Conservation (phyloP, 2,329 filamentous ascomycete species). For the Cytospora piceae region DNA sequence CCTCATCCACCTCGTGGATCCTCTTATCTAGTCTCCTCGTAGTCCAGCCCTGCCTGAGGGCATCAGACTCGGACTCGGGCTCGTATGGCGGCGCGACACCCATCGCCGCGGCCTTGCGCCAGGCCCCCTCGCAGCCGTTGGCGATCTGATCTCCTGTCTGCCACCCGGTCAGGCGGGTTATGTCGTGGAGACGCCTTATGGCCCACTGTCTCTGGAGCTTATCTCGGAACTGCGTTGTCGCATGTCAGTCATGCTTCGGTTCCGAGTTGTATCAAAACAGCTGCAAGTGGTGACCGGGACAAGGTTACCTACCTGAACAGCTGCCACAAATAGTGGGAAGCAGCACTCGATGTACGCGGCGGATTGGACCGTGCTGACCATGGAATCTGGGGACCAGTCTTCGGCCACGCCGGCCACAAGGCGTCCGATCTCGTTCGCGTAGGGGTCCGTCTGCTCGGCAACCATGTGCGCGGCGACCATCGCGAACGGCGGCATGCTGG, state of each 20-base stretch:
- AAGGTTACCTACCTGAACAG: conserved; percentile 61
- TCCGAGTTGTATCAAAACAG: background rate
- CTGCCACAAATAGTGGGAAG: conserved; percentile 85
- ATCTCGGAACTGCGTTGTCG: conserved; percentile 65
- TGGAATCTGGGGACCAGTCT: conserved; percentile 53
- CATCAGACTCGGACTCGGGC: conserved; percentile 41
- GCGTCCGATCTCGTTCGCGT: conserved; percentile 76
- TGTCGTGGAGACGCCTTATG: conserved; percentile 72
- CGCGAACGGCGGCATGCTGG: conserved; percentile 86
- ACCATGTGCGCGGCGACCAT: conserved; percentile 84
- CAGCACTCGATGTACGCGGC: conserved; percentile 81
- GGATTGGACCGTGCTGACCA: conserved; percentile 76
- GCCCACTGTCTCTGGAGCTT: conserved; percentile 76
- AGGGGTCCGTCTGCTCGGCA: conserved; percentile 70
- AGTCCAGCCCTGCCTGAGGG: conserved; percentile 43
- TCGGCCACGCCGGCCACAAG: conserved; percentile 75
- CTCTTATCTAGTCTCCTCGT: conserved; percentile 55
- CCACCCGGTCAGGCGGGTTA: conserved; percentile 84
- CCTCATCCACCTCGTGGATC: conserved; percentile 52
- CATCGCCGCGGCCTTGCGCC: conserved; percentile 74
- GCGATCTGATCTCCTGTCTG: conserved; percentile 82
- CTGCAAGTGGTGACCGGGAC: background rate
- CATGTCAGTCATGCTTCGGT: background rate
- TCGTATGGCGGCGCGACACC: conserved; percentile 78
- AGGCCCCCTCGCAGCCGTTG: conserved; percentile 80